Conservation (phyloP, 441 rosid species). For the Mallotus japonicus region DNA sequence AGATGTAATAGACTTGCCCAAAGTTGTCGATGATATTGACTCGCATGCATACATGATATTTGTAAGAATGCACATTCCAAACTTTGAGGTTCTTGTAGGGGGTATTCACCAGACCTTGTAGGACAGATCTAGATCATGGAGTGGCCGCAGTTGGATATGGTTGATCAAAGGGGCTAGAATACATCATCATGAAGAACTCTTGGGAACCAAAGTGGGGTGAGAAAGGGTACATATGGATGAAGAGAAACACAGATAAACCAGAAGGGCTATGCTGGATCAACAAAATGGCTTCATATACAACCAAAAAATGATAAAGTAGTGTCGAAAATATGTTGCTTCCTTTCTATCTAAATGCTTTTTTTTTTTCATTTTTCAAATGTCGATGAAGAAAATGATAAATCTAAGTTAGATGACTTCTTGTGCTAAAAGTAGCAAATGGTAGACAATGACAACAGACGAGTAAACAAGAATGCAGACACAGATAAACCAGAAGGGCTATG, state of each 20-base stretch:
- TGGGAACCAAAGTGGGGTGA: constrained; percentile 84
- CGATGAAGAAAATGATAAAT: too few relatives aligned
- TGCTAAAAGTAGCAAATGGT: too few relatives aligned
- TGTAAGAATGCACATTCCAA: neutral
- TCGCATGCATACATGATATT: neutral
- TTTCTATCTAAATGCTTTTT: neutral
- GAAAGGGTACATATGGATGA: constrained; percentile 69
- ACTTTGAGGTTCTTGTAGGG: constrained; percentile 43
- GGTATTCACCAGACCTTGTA: constrained; percentile 61
- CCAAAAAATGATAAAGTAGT: constrained; percentile 28
- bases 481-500: neutral
- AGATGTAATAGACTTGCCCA: constrained; percentile 47
- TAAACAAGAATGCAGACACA: neutral
- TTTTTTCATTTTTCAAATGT: too few relatives aligned
- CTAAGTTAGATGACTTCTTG: neutral
- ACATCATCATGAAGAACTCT: constrained; percentile 70
- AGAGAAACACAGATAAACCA: constrained; percentile 65
- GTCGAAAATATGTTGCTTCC: neutral
- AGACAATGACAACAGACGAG: neutral
- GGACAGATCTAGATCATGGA: constrained; percentile 67
- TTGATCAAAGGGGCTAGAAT: constrained; percentile 52
- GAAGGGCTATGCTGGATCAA: constrained; percentile 77
- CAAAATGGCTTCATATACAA: constrained; percentile 81
- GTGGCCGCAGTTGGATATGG: constrained; percentile 84
- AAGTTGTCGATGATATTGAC: constrained; percentile 40